Evolutionary conservation across 768 basidiomycete species (phyloP), one percentile per base, ranked within the genome.

Genomic region (Lactarius trivialis): DNA sequence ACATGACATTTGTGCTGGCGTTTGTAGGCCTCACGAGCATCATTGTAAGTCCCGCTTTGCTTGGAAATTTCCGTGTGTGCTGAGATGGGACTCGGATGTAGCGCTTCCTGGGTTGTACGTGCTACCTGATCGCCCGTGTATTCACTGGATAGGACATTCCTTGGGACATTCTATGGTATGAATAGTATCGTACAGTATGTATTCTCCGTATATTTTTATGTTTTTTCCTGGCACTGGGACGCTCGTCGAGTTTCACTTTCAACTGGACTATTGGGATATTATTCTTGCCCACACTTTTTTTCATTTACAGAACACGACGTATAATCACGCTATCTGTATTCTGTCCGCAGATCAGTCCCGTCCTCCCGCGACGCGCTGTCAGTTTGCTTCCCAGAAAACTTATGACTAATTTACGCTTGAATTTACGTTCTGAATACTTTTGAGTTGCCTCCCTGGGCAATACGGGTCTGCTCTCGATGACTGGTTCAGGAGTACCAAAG

Each of bases 1-100:
- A 94, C 72, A 78, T 94, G 73, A 79, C 85, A 26, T 88, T 93
- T 71, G 86, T 94, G 61, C 79, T 95, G 28, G 79, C 81, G 14
- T 92, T 93, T 68, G 90, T 91, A 36, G 89, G 90, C 6, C 80
- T 93, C 63, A 86, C 86, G 17, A 91, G 89, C 69, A 72, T 79
- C 50, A 84, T 88, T 58, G 80, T 81, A 62, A 71, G 79, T 58
- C 49, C 24, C 4, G 15, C 24, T 28, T 56, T 7, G 15, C 24
- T 28, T 56, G 6, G 3, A 61, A 30, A 28, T 28, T 15, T 56
- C 57, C 17, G 3, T 33, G n/a, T 33, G 14, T 62, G 8, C 26
- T 71, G 77, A 67, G 61, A 34, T 3, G 26, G 51, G 51, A 26
- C 34, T 17, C 32, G 11, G 11, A 41, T 28, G 7, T 73, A 87